Evolutionary conservation across 352 stramenopile species (phyloP), one percentile per base, ranked within the genome.

Genomic region (Globisporangium emineosum): DNA sequence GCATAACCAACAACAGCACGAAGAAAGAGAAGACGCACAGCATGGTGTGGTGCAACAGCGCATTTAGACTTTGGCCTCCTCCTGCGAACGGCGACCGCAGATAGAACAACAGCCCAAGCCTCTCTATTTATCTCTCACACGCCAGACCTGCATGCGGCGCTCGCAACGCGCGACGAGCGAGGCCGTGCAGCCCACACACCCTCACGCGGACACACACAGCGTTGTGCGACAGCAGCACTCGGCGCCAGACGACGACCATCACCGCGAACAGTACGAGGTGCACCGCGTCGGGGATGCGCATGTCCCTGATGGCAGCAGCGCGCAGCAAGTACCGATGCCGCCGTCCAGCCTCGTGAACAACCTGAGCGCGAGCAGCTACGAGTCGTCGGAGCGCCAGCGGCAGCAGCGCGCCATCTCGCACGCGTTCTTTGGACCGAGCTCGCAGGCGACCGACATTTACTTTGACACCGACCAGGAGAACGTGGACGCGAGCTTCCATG

Each of bases 341-440:
- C 32, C 57, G 54, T 76, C 72, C 53, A 86, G 75, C 37, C 57
- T 76, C 15, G 64, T 62, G 7, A 84, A 75, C 59, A 86, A 86
- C 50, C 62, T 73, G 19, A 88, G 76, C 60, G 60, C 77, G 54
- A 84, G 72, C 73, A 86, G 75, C 69, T 79, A 76, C 71, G 72
- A 79, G 56, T 86, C 71, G 65, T 74, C 66, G 57, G 67, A 68
- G n/a, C 77, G 79, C 13, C 71, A 77, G 47, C 75, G 69, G 60
- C 55, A 75, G 33, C 76, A 68, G 19, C 66, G 23, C 19, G 63
- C 61, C 25, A 78, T 83, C 50, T 66, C 75, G n/a, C 72, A 43
- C 45, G 49, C 70, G 17, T 81, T 72, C 66, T 83, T 83, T 50
- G 75, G 75, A 21, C 70, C 75, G 3, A 62, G 60, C 52, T 82